These are phyloP conservation scores for Diplocarpon mali DNA, from an alignment of 2,329 filamentous ascomycete genomes.

Conservation along the genomic window DNA sequence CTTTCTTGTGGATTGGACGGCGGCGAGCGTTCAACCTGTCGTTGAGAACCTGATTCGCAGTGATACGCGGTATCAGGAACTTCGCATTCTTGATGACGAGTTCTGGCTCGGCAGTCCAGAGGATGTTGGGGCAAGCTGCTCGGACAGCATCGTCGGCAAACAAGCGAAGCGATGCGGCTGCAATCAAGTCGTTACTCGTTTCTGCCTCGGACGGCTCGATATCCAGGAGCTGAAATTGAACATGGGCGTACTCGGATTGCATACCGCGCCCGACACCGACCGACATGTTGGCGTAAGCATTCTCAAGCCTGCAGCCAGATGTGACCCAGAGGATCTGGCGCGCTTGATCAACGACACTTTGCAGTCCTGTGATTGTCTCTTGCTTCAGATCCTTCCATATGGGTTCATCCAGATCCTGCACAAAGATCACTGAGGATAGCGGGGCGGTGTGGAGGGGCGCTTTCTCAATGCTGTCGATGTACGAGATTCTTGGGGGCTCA, in stretches of 20 bases:
- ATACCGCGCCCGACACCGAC: conserved; percentile 8
- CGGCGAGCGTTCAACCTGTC: conserved; percentile 6
- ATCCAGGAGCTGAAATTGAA: conserved; percentile 6
- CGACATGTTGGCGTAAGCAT: conserved; percentile 8
- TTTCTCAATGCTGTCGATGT: conserved; percentile 4
- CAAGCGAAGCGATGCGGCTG: conserved; percentile 4
- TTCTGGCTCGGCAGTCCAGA: conserved; percentile 7
- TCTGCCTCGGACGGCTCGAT: conserved; percentile 6
- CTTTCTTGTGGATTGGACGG: conserved; percentile 6
- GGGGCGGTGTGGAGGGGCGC: neutral
- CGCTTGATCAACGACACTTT: conserved; percentile 5
- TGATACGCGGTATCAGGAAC: conserved; percentile 7
- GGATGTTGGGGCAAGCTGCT: conserved; percentile 5
- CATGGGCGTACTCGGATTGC: conserved; percentile 9
- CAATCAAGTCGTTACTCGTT: conserved; percentile 7
- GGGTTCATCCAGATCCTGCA: conserved; percentile 6
- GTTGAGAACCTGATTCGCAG: conserved; percentile 4
- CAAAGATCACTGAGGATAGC: conserved; percentile 4
- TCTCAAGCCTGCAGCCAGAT: conserved; percentile 3
- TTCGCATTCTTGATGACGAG: conserved; percentile 6
- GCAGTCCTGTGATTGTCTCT: conserved; percentile 4
- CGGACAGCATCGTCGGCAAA: conserved; percentile 8
- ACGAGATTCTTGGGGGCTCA: conserved; percentile 3
- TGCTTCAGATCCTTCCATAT: conserved; percentile 7
- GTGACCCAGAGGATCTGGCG: conserved; percentile 9